A percentile compares a stretch with the other conserved stretches of the same genome.
phyloP scores from a whole-genome alignment of 768 basidiomycete species.

The Gymnopilus junonius region DNA sequence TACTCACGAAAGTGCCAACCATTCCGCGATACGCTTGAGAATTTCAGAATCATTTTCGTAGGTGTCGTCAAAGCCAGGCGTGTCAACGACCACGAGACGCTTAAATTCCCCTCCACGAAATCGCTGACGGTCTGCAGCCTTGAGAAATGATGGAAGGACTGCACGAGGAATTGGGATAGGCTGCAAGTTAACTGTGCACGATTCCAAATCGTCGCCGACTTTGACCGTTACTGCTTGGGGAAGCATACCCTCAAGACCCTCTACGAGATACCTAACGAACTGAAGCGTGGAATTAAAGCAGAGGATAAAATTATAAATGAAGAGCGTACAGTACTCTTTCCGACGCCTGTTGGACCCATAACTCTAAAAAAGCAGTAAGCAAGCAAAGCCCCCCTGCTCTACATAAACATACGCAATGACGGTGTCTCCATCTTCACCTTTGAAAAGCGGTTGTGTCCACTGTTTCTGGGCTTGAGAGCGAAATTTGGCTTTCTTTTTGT shows the following conservation, averaged over 20 bases:
- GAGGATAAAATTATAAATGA: neutral
- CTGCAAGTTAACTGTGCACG: conserved; percentile 4
- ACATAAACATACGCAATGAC: neutral
- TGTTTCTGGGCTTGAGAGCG: too few relatives aligned
- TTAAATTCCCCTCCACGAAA: neutral
- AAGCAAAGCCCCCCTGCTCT: neutral
- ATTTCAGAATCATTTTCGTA: neutral
- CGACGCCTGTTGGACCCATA: conserved; percentile 11
- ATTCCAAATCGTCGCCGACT: neutral
- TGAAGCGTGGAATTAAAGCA: neutral
- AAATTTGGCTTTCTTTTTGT: neutral
- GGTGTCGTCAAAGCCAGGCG: conserved; percentile 9
- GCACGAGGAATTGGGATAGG: neutral
- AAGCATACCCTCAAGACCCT: neutral
- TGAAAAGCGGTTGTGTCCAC: too few relatives aligned
- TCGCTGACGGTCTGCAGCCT: too few relatives aligned
- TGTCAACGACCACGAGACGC: conserved; percentile 6
- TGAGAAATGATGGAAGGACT: neutral
- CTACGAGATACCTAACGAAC: neutral
- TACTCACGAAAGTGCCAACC: conserved; percentile 5
- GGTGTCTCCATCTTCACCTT: neutral
- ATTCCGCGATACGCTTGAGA: neutral
- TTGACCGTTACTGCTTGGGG: neutral
- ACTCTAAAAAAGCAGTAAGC: neutral
- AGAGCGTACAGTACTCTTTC: conserved; percentile 10